Percentiles rank a stretch among this genome's conserved stretches.
Evolutionary conservation across 2,329 filamentous ascomycete genomes (phyloP).

Genomic region (Calonectria fujianensis): DNA sequence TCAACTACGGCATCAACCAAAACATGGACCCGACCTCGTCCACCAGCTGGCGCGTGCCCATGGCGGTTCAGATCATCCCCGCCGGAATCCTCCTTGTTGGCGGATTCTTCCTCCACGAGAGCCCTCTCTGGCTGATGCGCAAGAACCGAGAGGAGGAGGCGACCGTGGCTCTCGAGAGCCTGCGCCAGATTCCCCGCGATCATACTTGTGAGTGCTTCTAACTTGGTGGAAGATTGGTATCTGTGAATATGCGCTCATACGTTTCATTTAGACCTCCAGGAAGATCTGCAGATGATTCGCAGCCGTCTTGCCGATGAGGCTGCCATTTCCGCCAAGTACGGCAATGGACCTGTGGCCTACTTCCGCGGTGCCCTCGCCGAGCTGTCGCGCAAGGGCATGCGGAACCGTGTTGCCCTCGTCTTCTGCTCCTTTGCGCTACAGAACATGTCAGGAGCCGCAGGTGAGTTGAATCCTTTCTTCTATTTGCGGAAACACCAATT

Average conservation of each 20-base stretch:
- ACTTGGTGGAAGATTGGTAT: too few species aligned
- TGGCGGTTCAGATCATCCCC: conserved; percentile 68
- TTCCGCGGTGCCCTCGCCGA: conserved; percentile 60
- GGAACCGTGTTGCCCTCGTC: conserved; percentile 62
- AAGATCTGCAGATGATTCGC: conserved; percentile 69
- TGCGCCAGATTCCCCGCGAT: conserved; percentile 66
- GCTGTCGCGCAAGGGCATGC: conserved; percentile 62
- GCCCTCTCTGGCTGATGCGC: conserved; percentile 63
- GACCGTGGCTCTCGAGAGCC: conserved; percentile 56
- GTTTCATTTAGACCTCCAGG: conserved; percentile 61
- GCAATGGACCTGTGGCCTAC: conserved; percentile 58
- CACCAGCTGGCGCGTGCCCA: conserved; percentile 69
- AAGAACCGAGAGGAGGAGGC: conserved; percentile 59
- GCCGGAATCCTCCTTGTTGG: conserved; percentile 65
- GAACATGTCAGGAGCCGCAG: conserved; percentile 64
- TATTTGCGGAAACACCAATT: accelerated
- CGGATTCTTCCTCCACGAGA: conserved; percentile 67
- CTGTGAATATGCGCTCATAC: conserved; percentile 24
- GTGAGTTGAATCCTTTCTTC: conserved; percentile 42
- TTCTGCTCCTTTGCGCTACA: conserved; percentile 63
- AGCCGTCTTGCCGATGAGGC: conserved; percentile 60
- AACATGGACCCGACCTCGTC: conserved; percentile 59
- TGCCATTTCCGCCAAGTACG: conserved; percentile 57
- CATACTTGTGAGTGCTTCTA: conserved; percentile 56
- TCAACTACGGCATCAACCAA: conserved; percentile 66